Conservation (phyloP, 169 alveolate species). For the Condylostoma magnum region DNA sequence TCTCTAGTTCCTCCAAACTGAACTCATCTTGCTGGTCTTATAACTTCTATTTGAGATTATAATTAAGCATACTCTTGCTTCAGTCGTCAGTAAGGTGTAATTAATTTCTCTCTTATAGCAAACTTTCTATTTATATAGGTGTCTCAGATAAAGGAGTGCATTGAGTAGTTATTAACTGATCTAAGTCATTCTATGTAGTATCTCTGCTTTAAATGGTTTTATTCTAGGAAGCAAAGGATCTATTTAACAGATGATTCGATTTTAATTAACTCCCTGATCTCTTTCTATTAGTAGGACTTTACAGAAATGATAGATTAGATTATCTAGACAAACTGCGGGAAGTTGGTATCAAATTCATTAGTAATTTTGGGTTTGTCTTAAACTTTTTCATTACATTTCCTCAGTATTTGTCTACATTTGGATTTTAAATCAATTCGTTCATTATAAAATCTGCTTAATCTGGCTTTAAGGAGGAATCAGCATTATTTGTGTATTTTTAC, state of each 20-base stretch:
- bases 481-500: background rate
- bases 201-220: too few species aligned
- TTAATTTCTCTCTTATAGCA: background rate
- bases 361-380: slow-evolving; percentile 10
- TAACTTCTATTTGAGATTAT: background rate
- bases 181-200: too few species aligned
- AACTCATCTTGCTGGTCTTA: background rate
- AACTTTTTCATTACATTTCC: slow-evolving; percentile 7
- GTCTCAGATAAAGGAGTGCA: too few species aligned
- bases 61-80: background rate
- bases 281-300: too few species aligned
- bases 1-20: background rate
- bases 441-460: slow-evolving; percentile 20
- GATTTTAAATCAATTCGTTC: background rate
- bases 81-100: slow-evolving; percentile 26
- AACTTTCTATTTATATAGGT: background rate
- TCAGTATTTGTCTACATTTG: slow-evolving; percentile 2
- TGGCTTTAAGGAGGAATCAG: background rate
- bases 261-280: too few species aligned
- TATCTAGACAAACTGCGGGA: too few species aligned
- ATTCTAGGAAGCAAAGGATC: too few species aligned
- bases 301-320: too few species aligned
- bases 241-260: too few species aligned
- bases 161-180: too few species aligned
- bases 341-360: slow-evolving; percentile 21